Evolutionary conservation across 768 basidiomycete genomes (phyloP), one percentile per base, ranked within the genome.

Genomic region (Boletellus ananiceps): DNA sequence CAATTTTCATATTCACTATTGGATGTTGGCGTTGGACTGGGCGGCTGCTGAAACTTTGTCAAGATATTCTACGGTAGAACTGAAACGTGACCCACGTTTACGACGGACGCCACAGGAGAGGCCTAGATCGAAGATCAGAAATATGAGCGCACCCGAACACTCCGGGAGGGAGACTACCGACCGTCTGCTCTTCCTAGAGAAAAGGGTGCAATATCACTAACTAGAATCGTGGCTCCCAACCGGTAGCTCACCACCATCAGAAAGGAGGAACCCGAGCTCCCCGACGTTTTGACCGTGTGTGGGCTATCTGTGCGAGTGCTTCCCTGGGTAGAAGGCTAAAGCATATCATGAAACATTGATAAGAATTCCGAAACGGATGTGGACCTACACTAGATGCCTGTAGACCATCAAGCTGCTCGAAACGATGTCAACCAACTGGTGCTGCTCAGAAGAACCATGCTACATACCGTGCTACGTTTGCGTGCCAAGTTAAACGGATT

Each of bases 331-430:
- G 51, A 39, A 1, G 46, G 29, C 57, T 62, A 32, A 19, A 3
- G 12, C n/a, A 44, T 40, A 35, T 9, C 8, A 15, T 40, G 7
- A 6, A 31, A n/a, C 2, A 18, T 38, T 1, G 2, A 13, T 18
- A 14, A 32, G 3, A 15, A 31, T 38, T 11, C 34, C 12, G 3
- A 36, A 8, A 34, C 37, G 5, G 5, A 41, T 12, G 14, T 6
- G 23, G 32, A 41, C 54, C 18, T 51, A 62, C 59, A 11, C 36
- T 41, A 5, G 21, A 31, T 40, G 39, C 29, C 18, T 4, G 49
- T 2, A 35, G 19, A n/a, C 16, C 40, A 23, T 40, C 27, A 14
- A 18, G n/a, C 59, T 61, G 2, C 5, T 11, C 27, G 31, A 39
- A n/a, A 27, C 5, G 16, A 25, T 2, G 31, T 51, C 39, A 48